Percentiles rank a stretch among this genome's conserved stretches.
Evolutionary conservation across 2,329 filamentous ascomycete species (phyloP).

Genomic region (Mycosphaerella sp.): DNA sequence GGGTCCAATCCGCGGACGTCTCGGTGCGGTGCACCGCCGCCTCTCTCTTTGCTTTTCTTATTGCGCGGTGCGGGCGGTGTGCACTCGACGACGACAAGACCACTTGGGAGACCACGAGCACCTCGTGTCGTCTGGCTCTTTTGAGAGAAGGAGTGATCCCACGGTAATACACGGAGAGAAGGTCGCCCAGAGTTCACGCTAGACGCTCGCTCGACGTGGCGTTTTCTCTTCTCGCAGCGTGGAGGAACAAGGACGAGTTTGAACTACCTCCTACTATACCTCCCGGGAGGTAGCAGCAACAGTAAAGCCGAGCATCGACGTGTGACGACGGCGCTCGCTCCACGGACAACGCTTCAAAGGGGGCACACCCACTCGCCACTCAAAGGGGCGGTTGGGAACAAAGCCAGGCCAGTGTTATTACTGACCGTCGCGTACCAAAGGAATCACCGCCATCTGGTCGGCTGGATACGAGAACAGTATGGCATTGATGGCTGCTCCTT

Average conservation of each 20-base stretch:
- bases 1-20: not conserved
- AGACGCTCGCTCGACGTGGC: no score
- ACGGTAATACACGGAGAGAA: no score
- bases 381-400: not conserved
- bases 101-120: not conserved
- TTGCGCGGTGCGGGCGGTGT: not conserved
- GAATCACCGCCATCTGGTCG: not conserved
- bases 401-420: not conserved
- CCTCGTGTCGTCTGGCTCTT: no score
- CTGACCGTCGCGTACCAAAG: not conserved
- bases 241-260: no score
- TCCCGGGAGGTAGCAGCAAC: no score
- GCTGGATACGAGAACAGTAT: not conserved
- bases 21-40: not conserved
- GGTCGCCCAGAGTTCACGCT: no score
- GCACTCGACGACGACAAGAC: not conserved
- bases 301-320: no score
- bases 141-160: no score
- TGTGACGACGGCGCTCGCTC: not conserved
- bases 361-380: not conserved
- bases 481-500: not conserved
- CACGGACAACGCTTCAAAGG: not conserved
- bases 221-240: no score
- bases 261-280: no score
- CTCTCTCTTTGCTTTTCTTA: not conserved